Evolutionary conservation across 2,329 filamentous ascomycete genomes (phyloP), one percentile per base, ranked within the genome.

Genomic region (Curvularia hawaiiensis): DNA sequence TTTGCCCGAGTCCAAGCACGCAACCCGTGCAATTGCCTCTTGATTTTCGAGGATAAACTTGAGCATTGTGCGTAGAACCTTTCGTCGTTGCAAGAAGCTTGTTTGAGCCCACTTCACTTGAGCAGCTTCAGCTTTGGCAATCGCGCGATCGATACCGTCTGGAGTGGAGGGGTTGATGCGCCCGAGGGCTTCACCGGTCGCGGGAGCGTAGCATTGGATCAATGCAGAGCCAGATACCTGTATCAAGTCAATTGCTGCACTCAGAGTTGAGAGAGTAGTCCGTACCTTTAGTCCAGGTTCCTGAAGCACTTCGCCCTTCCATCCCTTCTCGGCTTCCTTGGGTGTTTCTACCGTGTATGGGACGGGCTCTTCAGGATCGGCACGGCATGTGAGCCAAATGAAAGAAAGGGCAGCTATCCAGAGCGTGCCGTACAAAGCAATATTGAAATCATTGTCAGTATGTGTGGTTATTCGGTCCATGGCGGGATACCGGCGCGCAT

Each of bases 1-100:
- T 83, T 99, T 99, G 62, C 95, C 95, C 41, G 91, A 96, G 78
- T 99, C 95, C 35, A 97, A 83, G 71, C 91, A 96, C 49, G 93
- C 94, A 30, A 92, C 86, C 16, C 86, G 85, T 68, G 92, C 93
- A 67, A 99, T 96, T 26, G 89, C 84, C 64, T 94, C 90, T 75
- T 97, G 92, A 73, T 98, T 90, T 63, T 96, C 90, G 57, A 99
- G 84, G 10, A 99, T 84, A 67, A 93, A 88, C 77, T 88, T 89
- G 66, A 96, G 81, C 71, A 99, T 82, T 7, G 91, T 91, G 59
- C 88, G 87, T 61, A 99, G 82, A 45, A 99, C 91, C 67, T 85
- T 88, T 64, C 89, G 84, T 59, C 95, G 85, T 75, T 96, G 84
- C 9, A 84, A 79, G 72, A 97, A 96, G 0, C 85, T 89, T 0